Conservation (phyloP, 306 rosid genomes). For the Sesbania bispinosa region DNA sequence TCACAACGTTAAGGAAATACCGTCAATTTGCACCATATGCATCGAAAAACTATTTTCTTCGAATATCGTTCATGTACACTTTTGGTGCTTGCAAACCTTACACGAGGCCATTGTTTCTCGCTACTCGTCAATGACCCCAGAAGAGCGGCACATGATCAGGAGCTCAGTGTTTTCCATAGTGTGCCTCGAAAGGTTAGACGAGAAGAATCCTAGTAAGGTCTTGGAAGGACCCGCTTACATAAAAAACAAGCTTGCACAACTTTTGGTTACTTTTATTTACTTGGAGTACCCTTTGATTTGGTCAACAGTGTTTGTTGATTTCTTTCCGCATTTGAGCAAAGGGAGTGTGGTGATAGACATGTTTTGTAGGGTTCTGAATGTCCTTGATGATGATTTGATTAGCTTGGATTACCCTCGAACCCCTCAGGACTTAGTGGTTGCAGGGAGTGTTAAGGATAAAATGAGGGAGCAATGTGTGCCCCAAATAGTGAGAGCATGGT, state of each 20-base stretch:
- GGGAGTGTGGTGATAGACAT: conserved; percentile 79
- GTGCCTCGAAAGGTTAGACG: conserved; percentile 67
- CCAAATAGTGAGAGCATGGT: conserved; percentile 72
- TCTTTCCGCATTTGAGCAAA: conserved; percentile 66
- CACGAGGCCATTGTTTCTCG: conserved; percentile 66
- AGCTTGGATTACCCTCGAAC: conserved; percentile 81
- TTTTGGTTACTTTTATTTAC: conserved; percentile 74
- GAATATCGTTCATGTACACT: conserved; percentile 72
- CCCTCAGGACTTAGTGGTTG: conserved; percentile 58
- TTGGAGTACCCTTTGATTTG: conserved; percentile 81
- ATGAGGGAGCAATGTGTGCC: conserved; percentile 87
- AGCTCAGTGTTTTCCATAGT: conserved; percentile 71
- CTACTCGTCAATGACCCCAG: conserved; percentile 59
- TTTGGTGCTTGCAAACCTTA: conserved; percentile 90
- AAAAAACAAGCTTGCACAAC: conserved; percentile 49
- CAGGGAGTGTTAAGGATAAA: conserved; percentile 72
- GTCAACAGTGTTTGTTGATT: conserved; percentile 80
- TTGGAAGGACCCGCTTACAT: conserved; percentile 66
- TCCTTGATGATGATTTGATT: conserved; percentile 79
- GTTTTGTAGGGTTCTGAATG: conserved; percentile 91
- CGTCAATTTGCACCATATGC: conserved; percentile 66
- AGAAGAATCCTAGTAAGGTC: conserved; percentile 53
- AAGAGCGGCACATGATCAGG: conserved; percentile 72
- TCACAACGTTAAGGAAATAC: conserved; percentile 59
- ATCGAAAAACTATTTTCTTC: conserved; percentile 69